Evolutionary conservation across 1,139 yeast genomes (phyloP).

Genomic region (Kodamaea arcana): DNA sequence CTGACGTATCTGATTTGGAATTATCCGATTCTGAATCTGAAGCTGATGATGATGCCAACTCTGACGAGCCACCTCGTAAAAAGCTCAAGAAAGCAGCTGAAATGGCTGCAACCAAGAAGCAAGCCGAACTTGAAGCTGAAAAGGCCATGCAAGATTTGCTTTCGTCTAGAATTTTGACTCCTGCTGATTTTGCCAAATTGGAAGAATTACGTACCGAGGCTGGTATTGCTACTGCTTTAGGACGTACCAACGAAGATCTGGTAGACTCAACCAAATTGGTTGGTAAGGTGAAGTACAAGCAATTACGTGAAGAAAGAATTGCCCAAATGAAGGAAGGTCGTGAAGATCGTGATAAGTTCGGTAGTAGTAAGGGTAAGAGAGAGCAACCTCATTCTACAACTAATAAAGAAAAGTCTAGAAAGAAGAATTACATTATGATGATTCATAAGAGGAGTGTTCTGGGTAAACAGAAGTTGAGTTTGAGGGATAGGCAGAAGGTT

Average conservation of each 20-base stretch:
- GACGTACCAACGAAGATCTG: conserved; percentile 67
- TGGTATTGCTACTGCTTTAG: conserved; percentile 74
- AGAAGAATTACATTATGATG: conserved; percentile 99
- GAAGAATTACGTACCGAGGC: conserved; percentile 83
- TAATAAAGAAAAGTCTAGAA: conserved; percentile 90
- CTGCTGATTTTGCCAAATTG: conserved; percentile 94
- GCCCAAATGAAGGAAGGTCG: conserved; percentile 87
- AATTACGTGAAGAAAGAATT: conserved; percentile 82
- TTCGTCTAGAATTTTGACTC: conserved; percentile 77
- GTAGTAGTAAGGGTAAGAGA: conserved; percentile 81
- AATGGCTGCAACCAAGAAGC: conserved; percentile 7
- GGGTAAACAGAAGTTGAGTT: conserved; percentile 86
- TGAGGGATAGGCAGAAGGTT: conserved; percentile 85
- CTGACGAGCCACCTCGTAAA: conserved; percentile 22
- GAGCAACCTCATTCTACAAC: conserved; percentile 85
- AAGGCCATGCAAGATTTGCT: conserved; percentile 61
- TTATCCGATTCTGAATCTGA: conserved; percentile 18
- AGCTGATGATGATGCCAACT: conserved; percentile 22
- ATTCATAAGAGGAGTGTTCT: conserved; percentile 91
- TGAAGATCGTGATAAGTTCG: conserved; percentile 87
- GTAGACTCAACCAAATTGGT: conserved; percentile 77
- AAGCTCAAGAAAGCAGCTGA: conserved; percentile 17
- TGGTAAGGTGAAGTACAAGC: conserved; percentile 86
- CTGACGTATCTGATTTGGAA: conserved; percentile 47
- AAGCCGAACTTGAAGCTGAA: conserved; percentile 19